Percentiles rank a stretch among this genome's conserved stretches.
phyloP scores from a whole-genome alignment of 352 stramenopile genomes.

The Pythium brassicae region DNA sequence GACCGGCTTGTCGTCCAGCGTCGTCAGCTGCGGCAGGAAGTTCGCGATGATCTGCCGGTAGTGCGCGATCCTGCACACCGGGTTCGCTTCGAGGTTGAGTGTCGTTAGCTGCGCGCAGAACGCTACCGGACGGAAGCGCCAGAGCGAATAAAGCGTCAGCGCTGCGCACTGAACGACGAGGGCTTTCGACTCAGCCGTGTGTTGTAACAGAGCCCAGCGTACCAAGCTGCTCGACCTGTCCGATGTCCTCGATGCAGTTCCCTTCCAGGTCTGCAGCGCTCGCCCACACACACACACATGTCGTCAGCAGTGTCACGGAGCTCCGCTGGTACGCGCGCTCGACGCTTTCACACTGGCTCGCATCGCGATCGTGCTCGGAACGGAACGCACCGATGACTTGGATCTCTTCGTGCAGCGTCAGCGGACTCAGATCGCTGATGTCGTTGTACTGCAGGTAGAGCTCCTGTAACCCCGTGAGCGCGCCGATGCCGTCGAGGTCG shows the following conservation, averaged over 20 bases:
- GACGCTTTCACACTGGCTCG: background rate
- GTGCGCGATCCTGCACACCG: slow-evolving; percentile 42
- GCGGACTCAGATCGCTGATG: slow-evolving; percentile 73
- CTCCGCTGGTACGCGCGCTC: no score
- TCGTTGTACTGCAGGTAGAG: slow-evolving; percentile 77
- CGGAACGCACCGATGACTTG: slow-evolving; percentile 47
- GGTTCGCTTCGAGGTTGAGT: slow-evolving; percentile 64
- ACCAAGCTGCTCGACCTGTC: slow-evolving; percentile 78
- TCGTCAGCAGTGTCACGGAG: background rate
- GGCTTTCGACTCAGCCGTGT: background rate
- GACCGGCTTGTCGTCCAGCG: slow-evolving; percentile 45
- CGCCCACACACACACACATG: background rate
- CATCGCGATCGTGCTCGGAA: background rate
- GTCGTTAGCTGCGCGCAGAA: slow-evolving; percentile 63
- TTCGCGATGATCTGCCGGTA: slow-evolving; percentile 69
- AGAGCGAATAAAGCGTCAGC: background rate
- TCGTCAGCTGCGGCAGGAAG: slow-evolving; percentile 68
- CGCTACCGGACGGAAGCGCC: slow-evolving; percentile 15
- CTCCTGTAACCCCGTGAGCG: slow-evolving; percentile 70
- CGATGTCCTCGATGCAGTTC: slow-evolving; percentile 67
- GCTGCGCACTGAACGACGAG: background rate
- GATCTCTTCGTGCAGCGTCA: slow-evolving; percentile 86
- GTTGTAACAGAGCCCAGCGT: slow-evolving; percentile 4
- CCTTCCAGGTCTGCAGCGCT: slow-evolving; percentile 49
- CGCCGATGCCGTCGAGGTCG: slow-evolving; percentile 84